These are phyloP conservation scores for Plectosphaerella plurivora DNA, from an alignment of 2,329 filamentous ascomycete species.

Conservation along the genomic window DNA sequence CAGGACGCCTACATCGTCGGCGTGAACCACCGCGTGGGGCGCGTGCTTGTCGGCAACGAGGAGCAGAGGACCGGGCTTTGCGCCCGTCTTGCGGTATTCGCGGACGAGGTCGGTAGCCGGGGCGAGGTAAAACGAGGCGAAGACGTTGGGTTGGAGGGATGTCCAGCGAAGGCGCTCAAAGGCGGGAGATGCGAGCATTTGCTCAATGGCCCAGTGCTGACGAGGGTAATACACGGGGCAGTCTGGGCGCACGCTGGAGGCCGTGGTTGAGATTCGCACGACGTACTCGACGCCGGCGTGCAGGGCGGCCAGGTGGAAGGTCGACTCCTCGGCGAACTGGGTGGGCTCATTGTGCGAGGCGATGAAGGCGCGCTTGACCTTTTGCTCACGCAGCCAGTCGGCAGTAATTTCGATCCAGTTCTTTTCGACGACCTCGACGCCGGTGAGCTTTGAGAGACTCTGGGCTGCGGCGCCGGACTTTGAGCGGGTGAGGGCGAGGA, in stretches of 20 bases:
- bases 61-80: slow-evolving; percentile 18
- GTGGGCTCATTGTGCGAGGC: slow-evolving; percentile 29
- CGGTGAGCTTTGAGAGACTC: slow-evolving; percentile 23
- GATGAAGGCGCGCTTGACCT: slow-evolving; percentile 31
- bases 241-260: slow-evolving; percentile 28
- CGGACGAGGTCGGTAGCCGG: slow-evolving; percentile 24
- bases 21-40: slow-evolving; percentile 22
- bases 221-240: slow-evolving; percentile 28
- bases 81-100: slow-evolving; percentile 24
- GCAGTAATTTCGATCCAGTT: slow-evolving; percentile 31
- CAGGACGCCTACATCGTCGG: slow-evolving; percentile 26
- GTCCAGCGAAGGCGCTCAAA: slow-evolving; percentile 30
- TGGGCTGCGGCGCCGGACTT: slow-evolving; percentile 11
- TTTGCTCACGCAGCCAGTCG: slow-evolving; percentile 31
- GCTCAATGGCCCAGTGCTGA: slow-evolving; percentile 35
- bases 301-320: slow-evolving; percentile 27
- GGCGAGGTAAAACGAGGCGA: slow-evolving; percentile 11
- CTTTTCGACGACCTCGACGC: slow-evolving; percentile 26
- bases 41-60: slow-evolving; percentile 22
- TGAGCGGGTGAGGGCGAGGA: slow-evolving; percentile 16
- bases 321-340: slow-evolving; percentile 34
- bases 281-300: slow-evolving; percentile 33
- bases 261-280: slow-evolving; percentile 34
- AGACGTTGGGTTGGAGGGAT: slow-evolving; percentile 30
- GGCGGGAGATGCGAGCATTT: slow-evolving; percentile 26